phyloP scores from a whole-genome alignment of 305 asterid genomes.

The Fraxinus baroniana region DNA sequence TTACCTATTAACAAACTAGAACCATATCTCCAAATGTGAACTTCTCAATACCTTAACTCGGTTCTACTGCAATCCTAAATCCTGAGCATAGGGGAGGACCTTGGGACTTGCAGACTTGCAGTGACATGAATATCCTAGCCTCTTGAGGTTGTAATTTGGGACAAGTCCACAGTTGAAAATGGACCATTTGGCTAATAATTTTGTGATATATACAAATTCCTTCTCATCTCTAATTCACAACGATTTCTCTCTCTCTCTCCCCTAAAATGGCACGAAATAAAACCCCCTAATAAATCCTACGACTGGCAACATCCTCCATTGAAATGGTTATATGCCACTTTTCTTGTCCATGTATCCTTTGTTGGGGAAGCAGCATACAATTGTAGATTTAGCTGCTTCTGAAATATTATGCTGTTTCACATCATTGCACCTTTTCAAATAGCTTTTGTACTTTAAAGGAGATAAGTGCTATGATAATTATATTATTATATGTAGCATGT shows the following conservation, averaged over 20 bases:
- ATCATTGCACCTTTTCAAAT: not conserved
- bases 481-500: not conserved
- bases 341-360: constrained; percentile 11
- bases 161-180: not conserved
- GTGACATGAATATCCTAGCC: not conserved
- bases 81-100: not conserved
- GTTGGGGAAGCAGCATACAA: constrained; percentile 1
- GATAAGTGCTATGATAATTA: constrained; percentile 18
- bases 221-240: constrained; percentile 5
- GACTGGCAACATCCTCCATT: constrained; percentile 10
- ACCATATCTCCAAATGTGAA: not conserved
- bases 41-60: not conserved
- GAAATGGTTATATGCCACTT: constrained; percentile 16
- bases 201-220: not conserved
- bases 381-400: not conserved
- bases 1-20: not conserved
- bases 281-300: not conserved
- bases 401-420: not conserved
- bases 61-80: not conserved
- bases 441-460: not conserved
- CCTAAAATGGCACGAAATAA: not conserved
- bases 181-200: constrained; percentile 1
- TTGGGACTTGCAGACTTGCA: not conserved
- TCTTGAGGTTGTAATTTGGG: not conserved
- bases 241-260: too few relatives aligned